Percentiles rank a stretch among this genome's conserved stretches.
These are phyloP conservation scores for Tulasnella sp. DNA, from an alignment of 768 basidiomycete species.

Conservation along the genomic window DNA sequence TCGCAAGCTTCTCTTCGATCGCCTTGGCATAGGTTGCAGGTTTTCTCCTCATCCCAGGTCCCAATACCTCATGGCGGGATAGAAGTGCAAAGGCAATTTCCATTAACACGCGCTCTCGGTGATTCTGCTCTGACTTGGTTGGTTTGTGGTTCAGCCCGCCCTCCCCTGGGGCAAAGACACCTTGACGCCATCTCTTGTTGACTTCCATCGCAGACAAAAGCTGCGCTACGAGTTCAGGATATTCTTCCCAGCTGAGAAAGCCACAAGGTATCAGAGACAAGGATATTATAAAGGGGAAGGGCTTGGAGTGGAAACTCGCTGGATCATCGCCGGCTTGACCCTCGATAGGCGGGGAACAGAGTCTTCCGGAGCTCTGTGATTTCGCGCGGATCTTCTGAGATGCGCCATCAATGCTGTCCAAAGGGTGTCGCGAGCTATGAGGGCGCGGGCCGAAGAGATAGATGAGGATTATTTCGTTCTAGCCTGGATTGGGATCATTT, in stretches of 20 bases:
- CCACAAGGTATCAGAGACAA: not conserved
- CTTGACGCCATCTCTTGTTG: constrained; percentile 6
- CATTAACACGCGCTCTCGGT: not conserved
- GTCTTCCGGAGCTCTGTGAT: not conserved
- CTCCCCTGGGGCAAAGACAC: not conserved
- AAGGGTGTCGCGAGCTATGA: too few species aligned
- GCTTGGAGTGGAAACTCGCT: not conserved
- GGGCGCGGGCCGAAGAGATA: too few species aligned
- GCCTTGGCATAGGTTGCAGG: constrained; percentile 2
- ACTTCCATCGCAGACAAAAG: constrained; percentile 8
- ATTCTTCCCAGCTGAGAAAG: not conserved
- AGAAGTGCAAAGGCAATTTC: constrained; percentile 2
- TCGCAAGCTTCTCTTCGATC: constrained; percentile 5
- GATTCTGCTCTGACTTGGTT: not conserved
- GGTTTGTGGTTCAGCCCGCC: not conserved
- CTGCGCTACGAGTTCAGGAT: not conserved
- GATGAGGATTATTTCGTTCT: too few species aligned
- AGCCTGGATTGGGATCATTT: not conserved
- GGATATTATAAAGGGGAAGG: not conserved
- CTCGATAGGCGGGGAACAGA: not conserved
- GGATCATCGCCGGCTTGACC: not conserved
- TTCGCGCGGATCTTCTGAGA: not conserved
- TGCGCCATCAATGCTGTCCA: not conserved
- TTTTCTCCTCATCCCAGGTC: not conserved
- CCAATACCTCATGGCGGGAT: not conserved